Evolutionary conservation across 2,329 filamentous ascomycete species (phyloP), one percentile per base, ranked within the genome.

Genomic region (Ilyonectria mors-panacis): DNA sequence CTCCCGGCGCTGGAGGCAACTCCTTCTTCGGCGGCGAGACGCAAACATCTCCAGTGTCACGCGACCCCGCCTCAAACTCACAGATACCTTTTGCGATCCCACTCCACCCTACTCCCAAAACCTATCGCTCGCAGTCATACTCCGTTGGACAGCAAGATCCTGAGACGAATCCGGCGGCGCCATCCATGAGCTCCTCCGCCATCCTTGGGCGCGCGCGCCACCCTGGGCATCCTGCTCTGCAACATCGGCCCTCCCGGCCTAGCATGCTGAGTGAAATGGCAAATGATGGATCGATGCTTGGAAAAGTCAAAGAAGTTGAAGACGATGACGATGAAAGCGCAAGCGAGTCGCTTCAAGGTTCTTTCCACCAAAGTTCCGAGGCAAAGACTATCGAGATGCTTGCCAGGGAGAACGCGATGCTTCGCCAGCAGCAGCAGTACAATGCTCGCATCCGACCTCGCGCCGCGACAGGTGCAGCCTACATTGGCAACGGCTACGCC

Each of bases 91-190:
- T 97, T 76, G 88, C 93, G 7, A 97, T 97, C 72, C 94, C 94
- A 4, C 85, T 97, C 21, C 93, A 97, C 70, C 94, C 95, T 1
- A 96, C 94, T 0, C 93, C 93, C 2, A 98, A 98, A 81, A 94
- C 94, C 1, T 96, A 97, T 75, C 91, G 96, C 48, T 99, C 96
- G 6, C 94, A 98, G 80, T 98, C 96, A 5, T 98, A 98, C 80
- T 98, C 95, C 0, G 95, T 97, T 54, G 95, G 95, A 5, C 95
- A 98, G 78, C 85, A 94, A 67, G 94, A 97, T 59, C 88, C 91
- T 1, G 93, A 95, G 65, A 81, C 81, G 1, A 75, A 42, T n/a
- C 39, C 81, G 3, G 74, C 82, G 15, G 76, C 80, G 4, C 73
- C 83, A 28, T 75, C 81, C 2, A 81, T 86, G 78, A 82, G 80